Conservation (phyloP, 768 basidiomycete genomes). For the Russula ochroleuca region DNA sequence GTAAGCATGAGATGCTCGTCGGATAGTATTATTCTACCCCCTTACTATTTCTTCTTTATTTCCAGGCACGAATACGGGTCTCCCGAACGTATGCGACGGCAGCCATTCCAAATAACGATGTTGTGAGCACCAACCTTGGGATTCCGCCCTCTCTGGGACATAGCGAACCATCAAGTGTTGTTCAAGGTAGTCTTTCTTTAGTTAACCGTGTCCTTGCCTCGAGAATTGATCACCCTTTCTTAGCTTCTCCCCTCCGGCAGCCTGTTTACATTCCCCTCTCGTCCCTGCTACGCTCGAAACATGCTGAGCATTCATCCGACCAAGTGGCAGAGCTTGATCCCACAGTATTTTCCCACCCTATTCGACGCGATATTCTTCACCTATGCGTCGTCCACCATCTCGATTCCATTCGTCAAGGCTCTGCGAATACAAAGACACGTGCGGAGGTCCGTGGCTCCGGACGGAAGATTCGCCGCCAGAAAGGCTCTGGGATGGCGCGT, state of each 20-base stretch:
- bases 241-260: slow-evolving; percentile 39
- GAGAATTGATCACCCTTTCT: not conserved
- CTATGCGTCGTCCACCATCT: slow-evolving; percentile 85
- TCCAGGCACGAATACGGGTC: slow-evolving; percentile 4
- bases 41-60: slow-evolving; percentile 1
- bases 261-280: slow-evolving; percentile 64
- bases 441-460: slow-evolving; percentile 88
- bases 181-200: not conserved
- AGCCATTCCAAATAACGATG: slow-evolving; percentile 1
- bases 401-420: slow-evolving; percentile 86
- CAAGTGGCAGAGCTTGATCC: slow-evolving; percentile 64
- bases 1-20: not conserved
- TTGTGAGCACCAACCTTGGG: not conserved
- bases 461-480: slow-evolving; percentile 84
- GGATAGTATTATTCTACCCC: not conserved
- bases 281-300: slow-evolving; percentile 46
- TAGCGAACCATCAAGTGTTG: not conserved
- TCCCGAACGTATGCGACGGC: slow-evolving; percentile 28
- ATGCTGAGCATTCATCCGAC: slow-evolving; percentile 39
- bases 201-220: not conserved
- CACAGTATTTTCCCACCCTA: slow-evolving; percentile 82
- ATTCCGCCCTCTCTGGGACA: not conserved
- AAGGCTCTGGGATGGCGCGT: slow-evolving; percentile 87
- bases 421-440: slow-evolving; percentile 87
- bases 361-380: slow-evolving; percentile 90